phyloP scores from a whole-genome alignment of 768 basidiomycete species.

The Hebeloma cylindrosporum region DNA sequence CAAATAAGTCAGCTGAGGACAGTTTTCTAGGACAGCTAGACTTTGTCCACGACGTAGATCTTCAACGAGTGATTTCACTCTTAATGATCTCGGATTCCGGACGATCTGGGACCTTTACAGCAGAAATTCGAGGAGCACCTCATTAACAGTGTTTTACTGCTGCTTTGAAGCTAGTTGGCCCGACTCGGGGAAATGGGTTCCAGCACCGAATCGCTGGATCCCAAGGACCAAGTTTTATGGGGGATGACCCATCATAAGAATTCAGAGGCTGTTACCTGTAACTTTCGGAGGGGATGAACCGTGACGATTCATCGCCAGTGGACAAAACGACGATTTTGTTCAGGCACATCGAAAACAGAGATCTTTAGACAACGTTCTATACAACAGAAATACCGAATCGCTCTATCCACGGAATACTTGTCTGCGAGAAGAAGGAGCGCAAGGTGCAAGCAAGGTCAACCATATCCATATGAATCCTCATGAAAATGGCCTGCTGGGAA shows the following conservation, averaged over 20 bases:
- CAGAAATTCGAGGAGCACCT: conserved; percentile 96
- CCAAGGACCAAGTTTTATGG: conserved; percentile 90
- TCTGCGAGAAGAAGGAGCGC: no score
- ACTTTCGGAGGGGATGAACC: conserved; percentile 91
- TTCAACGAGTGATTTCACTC: conserved; percentile 94
- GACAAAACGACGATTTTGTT: conserved; percentile 99
- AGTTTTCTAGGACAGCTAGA: conserved; percentile 89
- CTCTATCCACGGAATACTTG: conserved; percentile 81
- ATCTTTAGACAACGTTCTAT: conserved; percentile 98
- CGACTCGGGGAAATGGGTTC: conserved; percentile 53
- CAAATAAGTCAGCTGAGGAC: no score
- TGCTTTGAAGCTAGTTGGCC: conserved; percentile 73
- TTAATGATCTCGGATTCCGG: conserved; percentile 85
- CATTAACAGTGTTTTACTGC: conserved; percentile 84
- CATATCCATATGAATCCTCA: no score
- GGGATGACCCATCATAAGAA: conserved; percentile 92
- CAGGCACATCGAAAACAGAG: conserved; percentile 98
- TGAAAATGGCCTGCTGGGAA: no score
- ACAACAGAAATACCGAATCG: conserved; percentile 91
- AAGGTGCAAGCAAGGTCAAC: no score
- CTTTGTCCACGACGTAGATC: conserved; percentile 91
- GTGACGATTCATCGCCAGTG: conserved; percentile 92
- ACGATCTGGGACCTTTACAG: conserved; percentile 87
- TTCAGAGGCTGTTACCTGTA: conserved; percentile 80
- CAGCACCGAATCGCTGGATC: conserved; percentile 68